Percentiles rank a stretch among this genome's conserved stretches.
Evolutionary conservation across 768 basidiomycete species (phyloP).

Genomic region (Cubamyces sp.): DNA sequence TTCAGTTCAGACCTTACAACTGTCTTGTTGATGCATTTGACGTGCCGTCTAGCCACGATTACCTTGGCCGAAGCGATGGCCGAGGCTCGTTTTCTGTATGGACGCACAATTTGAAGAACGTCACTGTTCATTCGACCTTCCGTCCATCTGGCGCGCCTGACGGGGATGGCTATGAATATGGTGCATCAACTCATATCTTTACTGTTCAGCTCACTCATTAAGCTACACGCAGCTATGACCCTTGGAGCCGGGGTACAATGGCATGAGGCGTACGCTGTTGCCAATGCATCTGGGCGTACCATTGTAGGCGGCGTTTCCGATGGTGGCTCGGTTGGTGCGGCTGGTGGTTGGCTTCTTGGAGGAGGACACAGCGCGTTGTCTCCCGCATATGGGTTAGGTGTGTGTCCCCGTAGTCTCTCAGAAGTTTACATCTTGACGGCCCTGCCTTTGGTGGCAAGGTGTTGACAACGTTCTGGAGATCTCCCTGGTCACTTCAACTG

Average conservation of each 20-base stretch:
- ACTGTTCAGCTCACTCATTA: not conserved
- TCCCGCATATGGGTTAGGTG: conserved; percentile 36
- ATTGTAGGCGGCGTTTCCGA: not conserved
- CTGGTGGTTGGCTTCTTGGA: conserved; percentile 48
- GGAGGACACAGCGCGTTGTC: conserved; percentile 38
- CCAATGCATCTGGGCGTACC: not conserved
- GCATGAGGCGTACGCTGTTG: conserved; percentile 10
- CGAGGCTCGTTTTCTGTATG: conserved; percentile 38
- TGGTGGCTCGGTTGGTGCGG: conserved; percentile 47
- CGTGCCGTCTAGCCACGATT: not conserved
- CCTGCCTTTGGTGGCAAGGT: conserved; percentile 20
- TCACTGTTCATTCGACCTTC: conserved; percentile 38
- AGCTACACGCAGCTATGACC: conserved; percentile 33
- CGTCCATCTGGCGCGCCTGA: conserved; percentile 37
- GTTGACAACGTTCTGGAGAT: conserved; percentile 40
- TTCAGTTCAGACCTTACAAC: conserved; percentile 24
- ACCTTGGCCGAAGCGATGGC: conserved; percentile 33
- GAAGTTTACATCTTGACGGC: conserved; percentile 11
- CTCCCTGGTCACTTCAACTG: conserved; percentile 57
- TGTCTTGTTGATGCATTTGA: too few species aligned
- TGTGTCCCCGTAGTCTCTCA: not conserved
- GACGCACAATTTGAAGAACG: conserved; percentile 46
- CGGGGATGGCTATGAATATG: conserved; percentile 15
- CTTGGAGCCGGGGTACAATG: conserved; percentile 36
- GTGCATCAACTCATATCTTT: not conserved